phyloP scores from a whole-genome alignment of 2,329 filamentous ascomycete genomes.

The Trichoderma simmonsii region DNA sequence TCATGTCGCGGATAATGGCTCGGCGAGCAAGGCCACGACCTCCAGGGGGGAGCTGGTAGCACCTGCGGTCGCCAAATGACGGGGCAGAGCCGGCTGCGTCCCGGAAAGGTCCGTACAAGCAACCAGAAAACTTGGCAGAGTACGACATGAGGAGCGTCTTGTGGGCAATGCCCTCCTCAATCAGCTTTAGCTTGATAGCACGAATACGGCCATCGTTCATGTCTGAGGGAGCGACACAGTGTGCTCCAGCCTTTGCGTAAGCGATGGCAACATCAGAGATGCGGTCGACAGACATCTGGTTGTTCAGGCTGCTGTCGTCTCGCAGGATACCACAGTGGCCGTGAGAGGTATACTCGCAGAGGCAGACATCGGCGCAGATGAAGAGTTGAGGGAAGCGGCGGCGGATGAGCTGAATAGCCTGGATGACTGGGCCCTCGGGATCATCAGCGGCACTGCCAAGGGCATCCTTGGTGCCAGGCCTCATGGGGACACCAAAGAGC shows the following conservation, averaged over 20 bases:
- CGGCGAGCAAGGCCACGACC: conserved; percentile 87
- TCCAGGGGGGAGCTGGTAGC: conserved; percentile 93
- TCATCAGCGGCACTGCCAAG: conserved; percentile 91
- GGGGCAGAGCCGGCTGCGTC: conserved; percentile 90
- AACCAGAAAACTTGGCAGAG: conserved; percentile 95
- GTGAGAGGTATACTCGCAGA: conserved; percentile 98
- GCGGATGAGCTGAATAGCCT: conserved; percentile 77
- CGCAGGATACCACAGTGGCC: conserved; percentile 95
- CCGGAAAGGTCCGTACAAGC: conserved; percentile 93
- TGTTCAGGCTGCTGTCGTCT: conserved; percentile 90
- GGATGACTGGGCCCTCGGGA: conserved; percentile 86
- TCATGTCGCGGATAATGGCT: conserved; percentile 85
- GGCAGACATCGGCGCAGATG: conserved; percentile 88
- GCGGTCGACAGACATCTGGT: conserved; percentile 86
- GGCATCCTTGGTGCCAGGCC: conserved; percentile 78
- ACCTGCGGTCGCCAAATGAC: conserved; percentile 89
- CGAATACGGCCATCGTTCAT: conserved; percentile 99
- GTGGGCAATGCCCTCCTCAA: conserved; percentile 90
- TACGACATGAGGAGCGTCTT: conserved; percentile 95
- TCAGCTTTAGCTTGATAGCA: conserved; percentile 96
- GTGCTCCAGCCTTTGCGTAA: conserved; percentile 91
- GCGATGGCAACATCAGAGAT: conserved; percentile 97
- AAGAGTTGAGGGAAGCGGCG: conserved; percentile 86
- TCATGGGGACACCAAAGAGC: conserved; percentile 88
- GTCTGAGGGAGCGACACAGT: conserved; percentile 94